These are phyloP conservation scores for Condylostoma magnum DNA, from an alignment of 169 alveolate genomes.

Conservation along the genomic window DNA sequence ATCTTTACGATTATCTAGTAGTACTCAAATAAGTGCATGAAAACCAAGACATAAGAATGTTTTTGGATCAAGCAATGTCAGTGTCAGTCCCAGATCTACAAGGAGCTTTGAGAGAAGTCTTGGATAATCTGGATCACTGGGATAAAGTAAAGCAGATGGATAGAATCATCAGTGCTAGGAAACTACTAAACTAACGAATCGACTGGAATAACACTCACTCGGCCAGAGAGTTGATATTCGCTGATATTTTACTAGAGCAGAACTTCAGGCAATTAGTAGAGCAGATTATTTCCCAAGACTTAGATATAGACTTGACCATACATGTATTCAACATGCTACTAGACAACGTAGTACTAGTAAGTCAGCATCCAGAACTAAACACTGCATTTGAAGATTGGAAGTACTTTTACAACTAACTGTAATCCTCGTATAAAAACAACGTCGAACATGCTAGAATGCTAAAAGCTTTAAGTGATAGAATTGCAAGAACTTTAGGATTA, in stretches of 20 bases:
- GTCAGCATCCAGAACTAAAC: not conserved
- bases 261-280: conserved; percentile 52
- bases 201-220: conserved; percentile 27
- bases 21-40: conserved; percentile 56
- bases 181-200: conserved; percentile 30
- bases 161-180: conserved; percentile 44
- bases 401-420: not conserved
- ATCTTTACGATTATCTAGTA: conserved; percentile 45
- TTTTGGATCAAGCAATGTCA: no score
- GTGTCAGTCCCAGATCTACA: conserved; percentile 26
- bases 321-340: conserved; percentile 11
- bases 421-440: conserved; percentile 31
- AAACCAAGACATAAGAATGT: conserved; percentile 41
- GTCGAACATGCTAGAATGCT: conserved; percentile 38
- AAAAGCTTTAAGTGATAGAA: conserved; percentile 47
- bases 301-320: conserved; percentile 41
- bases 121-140: conserved; percentile 38
- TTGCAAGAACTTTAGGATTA: conserved; percentile 38
- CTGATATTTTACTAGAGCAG: conserved; percentile 47
- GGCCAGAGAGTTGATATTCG: conserved; percentile 48
- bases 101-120: conserved; percentile 36
- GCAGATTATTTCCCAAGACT: conserved; percentile 42
- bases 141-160: conserved; percentile 47
- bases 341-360: not conserved
- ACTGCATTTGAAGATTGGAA: not conserved